Evolutionary conservation across 495 filamentous ascomycete species (phyloP).

Genomic region (Hyaloscypha variabilis): DNA sequence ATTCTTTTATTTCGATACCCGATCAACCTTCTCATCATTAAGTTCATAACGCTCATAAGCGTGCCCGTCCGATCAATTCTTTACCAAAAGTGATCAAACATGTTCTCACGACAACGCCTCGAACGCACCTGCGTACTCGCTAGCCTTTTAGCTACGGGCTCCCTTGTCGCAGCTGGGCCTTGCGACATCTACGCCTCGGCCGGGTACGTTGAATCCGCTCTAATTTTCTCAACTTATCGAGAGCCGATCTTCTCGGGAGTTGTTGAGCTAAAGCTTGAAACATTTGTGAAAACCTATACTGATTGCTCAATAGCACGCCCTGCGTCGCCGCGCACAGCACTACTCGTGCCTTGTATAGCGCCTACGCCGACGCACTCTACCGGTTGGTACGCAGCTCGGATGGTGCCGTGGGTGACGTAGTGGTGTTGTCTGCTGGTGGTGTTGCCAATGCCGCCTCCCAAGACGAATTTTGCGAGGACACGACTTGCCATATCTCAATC

Average conservation of each 20-base stretch:
- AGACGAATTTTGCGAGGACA: slow-evolving; percentile 57
- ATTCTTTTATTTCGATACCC: neutral
- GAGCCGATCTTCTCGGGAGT: too few relatives aligned
- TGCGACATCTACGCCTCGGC: slow-evolving; percentile 60
- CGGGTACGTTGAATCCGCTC: too few relatives aligned
- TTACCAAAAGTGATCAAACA: slow-evolving; percentile 32
- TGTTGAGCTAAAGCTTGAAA: too few relatives aligned
- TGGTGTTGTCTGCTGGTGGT: slow-evolving; percentile 50
- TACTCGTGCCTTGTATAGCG: slow-evolving; percentile 58
- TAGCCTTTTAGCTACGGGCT: slow-evolving; percentile 40
- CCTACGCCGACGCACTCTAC: slow-evolving; percentile 54
- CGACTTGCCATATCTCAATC: slow-evolving; percentile 59
- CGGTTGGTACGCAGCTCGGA: slow-evolving; percentile 58
- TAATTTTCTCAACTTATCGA: too few relatives aligned
- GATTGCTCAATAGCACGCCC: slow-evolving; percentile 52
- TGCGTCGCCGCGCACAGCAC: slow-evolving; percentile 63
- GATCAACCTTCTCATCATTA: slow-evolving; percentile 7
- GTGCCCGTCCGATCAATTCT: too few relatives aligned
- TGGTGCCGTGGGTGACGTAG: slow-evolving; percentile 43
- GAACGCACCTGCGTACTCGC: slow-evolving; percentile 37
- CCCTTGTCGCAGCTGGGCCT: slow-evolving; percentile 52
- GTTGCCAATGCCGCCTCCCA: slow-evolving; percentile 58
- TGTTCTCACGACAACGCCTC: slow-evolving; percentile 42
- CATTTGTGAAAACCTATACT: too few relatives aligned
- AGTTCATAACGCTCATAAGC: slow-evolving; percentile 12